Evolutionary conservation across 139 green algal species (phyloP).

Genomic region (Volvox reticuliferus): DNA sequence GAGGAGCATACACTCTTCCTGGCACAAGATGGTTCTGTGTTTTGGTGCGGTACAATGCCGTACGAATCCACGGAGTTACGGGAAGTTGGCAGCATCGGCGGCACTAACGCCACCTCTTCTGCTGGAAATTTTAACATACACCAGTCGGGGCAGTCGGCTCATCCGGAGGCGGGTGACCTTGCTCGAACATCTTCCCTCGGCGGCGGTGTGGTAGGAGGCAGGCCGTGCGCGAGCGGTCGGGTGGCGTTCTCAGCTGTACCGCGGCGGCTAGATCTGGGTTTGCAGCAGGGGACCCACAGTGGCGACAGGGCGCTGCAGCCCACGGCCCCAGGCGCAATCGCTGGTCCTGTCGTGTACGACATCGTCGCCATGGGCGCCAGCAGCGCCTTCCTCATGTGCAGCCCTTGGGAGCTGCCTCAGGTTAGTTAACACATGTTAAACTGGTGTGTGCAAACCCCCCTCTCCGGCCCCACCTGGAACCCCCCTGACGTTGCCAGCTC

Average conservation of each 20-base stretch:
- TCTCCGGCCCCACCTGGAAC: no score
- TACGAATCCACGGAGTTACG: background rate
- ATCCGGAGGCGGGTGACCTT: no score
- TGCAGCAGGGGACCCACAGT: background rate
- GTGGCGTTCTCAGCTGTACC: background rate
- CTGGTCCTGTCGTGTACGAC: slow-evolving; percentile 24
- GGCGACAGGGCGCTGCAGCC: background rate
- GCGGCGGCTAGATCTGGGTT: slow-evolving; percentile 25
- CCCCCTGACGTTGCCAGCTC: no score
- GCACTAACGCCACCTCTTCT: background rate
- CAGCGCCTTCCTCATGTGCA: slow-evolving; percentile 15
- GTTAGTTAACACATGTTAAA: background rate
- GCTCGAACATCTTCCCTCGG: no score
- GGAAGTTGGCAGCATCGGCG: background rate
- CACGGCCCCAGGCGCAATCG: background rate
- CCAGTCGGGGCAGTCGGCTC: no score
- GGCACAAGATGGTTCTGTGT: slow-evolving; percentile 72
- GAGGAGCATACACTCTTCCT: slow-evolving; percentile 81
- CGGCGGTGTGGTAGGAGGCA: no score
- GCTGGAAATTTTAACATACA: no score
- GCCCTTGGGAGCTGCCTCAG: background rate
- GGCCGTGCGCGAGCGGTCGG: background rate
- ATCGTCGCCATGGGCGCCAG: background rate
- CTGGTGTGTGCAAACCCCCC: no score
- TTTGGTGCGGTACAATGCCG: slow-evolving; percentile 69